Evolutionary conservation across 2,329 filamentous ascomycete species (phyloP).

Genomic region (Claviceps citrina): DNA sequence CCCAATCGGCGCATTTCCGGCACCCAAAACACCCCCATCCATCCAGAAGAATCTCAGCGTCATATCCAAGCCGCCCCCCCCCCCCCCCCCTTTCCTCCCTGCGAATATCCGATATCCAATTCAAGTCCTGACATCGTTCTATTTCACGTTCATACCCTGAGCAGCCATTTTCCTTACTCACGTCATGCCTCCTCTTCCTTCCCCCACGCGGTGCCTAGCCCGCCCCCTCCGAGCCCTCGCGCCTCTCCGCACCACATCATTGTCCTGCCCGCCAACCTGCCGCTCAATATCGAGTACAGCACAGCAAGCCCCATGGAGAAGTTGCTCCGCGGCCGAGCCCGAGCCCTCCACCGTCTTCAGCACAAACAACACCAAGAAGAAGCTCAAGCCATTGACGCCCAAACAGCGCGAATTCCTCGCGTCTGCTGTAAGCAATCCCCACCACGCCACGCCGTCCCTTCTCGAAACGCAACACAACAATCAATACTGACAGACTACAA

Average conservation of each 20-base stretch:
- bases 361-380: not conserved
- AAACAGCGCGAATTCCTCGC: slow-evolving; percentile 62
- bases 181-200: slow-evolving; percentile 11
- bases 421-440: slow-evolving; percentile 40
- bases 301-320: slow-evolving; percentile 2
- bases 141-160: too few relatives aligned
- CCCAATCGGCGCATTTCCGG: slow-evolving; percentile 2
- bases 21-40: not conserved
- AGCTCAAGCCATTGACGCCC: slow-evolving; percentile 44
- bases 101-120: too few relatives aligned
- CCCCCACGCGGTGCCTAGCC: slow-evolving; percentile 9
- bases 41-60: not conserved
- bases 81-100: too few relatives aligned
- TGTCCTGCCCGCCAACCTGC: slow-evolving; percentile 1
- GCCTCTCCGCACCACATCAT: not conserved
- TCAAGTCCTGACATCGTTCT: too few relatives aligned
- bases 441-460: not conserved
- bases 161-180: too few relatives aligned
- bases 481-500: not conserved
- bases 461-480: not conserved
- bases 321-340: not conserved
- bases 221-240: slow-evolving; percentile 5
- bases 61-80: not conserved
- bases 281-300: slow-evolving; percentile 7
- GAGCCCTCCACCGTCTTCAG: not conserved